Evolutionary conservation across 441 rosid species (phyloP), one percentile per base, ranked within the genome.

Genomic region (Raphanus hybrid): DNA sequence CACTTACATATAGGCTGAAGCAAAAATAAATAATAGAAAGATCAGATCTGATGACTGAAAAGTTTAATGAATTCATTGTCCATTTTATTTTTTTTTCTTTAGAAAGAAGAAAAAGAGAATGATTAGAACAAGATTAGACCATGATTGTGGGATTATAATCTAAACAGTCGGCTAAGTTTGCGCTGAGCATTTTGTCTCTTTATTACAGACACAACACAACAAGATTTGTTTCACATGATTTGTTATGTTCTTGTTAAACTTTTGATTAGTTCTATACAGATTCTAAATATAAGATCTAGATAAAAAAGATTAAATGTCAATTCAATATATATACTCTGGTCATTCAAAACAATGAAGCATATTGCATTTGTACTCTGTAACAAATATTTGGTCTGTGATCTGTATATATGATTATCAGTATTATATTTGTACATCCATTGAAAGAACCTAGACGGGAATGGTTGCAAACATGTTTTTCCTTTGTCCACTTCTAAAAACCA

Each of bases 141-240:
- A 82, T 83, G 84, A 86, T 82, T 83, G 64, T 73, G 87, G 86
- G 91, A 85, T 82, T 86, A 84, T 78, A 83, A 83, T 83, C 88
- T 85, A 67, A 79, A 83, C 83, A 83, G 84, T 81, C 87, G 87
- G 94, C 92, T 87, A 83, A 84, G 85, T 87, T 88, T 87, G 81
- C 86, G 88, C 87, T 76, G 87, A 80, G 78, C 68, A 64, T 78
- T 41, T 75, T 85, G 90, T 85, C 89, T 80, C 80, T 75, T 81
- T 69, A 71, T 81, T 64, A 65, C 78, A 78, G 88, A 87, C 96
- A 90, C 77, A 75, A 50, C 84, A 85, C 79, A 85, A 81, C 84
- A 85, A 78, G 75, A 77, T 86, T 84, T 83, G 68, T 85, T 80
- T 48, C 78, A 23, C 67, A 54, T 48, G 74, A 81, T 81, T 78